These are phyloP conservation scores for Trichosporon ovoides DNA, from an alignment of 1,284 basidiomycete species.

Conservation along the genomic window DNA sequence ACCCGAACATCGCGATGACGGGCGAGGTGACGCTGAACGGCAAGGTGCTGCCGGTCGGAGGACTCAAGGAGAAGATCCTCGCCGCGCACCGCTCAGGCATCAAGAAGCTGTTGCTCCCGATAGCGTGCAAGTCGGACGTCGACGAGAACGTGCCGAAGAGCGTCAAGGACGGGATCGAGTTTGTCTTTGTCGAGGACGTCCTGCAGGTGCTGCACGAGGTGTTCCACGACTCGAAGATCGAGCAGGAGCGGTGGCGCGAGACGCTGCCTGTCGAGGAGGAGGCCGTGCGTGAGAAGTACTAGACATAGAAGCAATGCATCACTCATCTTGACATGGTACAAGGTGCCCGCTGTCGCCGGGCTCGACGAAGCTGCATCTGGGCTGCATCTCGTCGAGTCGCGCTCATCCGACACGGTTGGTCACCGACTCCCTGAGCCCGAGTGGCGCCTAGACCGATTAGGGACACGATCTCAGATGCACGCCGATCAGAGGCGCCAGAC, in stretches of 20 bases:
- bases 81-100: conserved; percentile 91
- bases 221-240: conserved; percentile 61
- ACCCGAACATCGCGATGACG: conserved; percentile 90
- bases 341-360: too few species aligned
- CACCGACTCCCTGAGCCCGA: too few species aligned
- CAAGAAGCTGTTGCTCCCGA: conserved; percentile 76
- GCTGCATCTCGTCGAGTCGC: too few species aligned
- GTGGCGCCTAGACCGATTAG: too few species aligned
- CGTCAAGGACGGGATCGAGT: conserved; percentile 86
- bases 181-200: conserved; percentile 86
- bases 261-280: conserved; percentile 45
- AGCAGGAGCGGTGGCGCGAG: conserved; percentile 62
- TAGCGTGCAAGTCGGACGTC: conserved; percentile 81
- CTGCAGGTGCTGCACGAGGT: conserved; percentile 79
- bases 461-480: too few species aligned
- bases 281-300: conserved; percentile 23
- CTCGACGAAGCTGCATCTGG: too few species aligned
- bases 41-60: conserved; percentile 87
- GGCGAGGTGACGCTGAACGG: conserved; percentile 90
- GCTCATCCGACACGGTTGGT: too few species aligned
- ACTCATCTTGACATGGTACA: not conserved
- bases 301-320: conserved; percentile 7
- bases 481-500: too few species aligned
- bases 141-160: conserved; percentile 92
- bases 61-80: conserved; percentile 90